A percentile compares a stretch with the other conserved stretches of the same genome.
phyloP scores from a whole-genome alignment of 2,329 filamentous ascomycete species.

The Diaporthe australafricana region DNA sequence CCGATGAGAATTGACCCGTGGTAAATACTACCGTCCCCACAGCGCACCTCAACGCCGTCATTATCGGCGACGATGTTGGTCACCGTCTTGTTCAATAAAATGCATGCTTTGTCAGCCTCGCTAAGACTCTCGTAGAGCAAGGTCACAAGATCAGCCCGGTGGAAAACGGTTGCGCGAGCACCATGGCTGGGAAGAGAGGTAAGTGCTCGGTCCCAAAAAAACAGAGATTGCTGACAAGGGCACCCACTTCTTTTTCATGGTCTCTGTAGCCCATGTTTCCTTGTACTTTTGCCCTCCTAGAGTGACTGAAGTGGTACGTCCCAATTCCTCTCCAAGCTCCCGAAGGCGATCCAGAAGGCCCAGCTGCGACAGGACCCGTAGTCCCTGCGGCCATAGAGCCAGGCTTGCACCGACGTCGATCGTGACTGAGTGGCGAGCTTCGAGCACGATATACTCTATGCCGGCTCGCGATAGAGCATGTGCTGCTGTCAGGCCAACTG shows the following conservation, averaged over 20 bases:
- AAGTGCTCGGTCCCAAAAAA: not conserved
- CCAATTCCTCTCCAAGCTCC: constrained; percentile 14
- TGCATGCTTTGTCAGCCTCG: not conserved
- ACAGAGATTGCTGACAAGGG: fast-evolving
- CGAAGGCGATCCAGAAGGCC: constrained; percentile 46
- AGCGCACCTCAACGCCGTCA: not conserved
- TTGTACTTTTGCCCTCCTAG: not conserved
- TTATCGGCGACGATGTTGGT: not conserved
- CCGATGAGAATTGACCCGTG: constrained; percentile 52
- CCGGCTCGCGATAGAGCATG: constrained; percentile 45
- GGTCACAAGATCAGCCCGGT: constrained; percentile 26
- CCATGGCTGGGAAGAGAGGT: not conserved
- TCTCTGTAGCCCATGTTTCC: not conserved
- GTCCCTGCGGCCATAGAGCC: constrained; percentile 44
- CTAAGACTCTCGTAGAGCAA: constrained; percentile 16
- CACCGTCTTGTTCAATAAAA: constrained; percentile 3
- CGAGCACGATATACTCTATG: constrained; percentile 54
- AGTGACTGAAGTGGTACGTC: not conserved
- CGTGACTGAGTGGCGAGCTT: constrained; percentile 44
- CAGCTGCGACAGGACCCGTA: constrained; percentile 50
- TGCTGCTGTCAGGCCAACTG: constrained; percentile 45
- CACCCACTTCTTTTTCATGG: not conserved
- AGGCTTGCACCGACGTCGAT: constrained; percentile 47
- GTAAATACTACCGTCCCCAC: constrained; percentile 39
- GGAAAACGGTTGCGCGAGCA: not conserved